Conservation (phyloP, 1,284 basidiomycete genomes). For the Xanthoconium separans region DNA sequence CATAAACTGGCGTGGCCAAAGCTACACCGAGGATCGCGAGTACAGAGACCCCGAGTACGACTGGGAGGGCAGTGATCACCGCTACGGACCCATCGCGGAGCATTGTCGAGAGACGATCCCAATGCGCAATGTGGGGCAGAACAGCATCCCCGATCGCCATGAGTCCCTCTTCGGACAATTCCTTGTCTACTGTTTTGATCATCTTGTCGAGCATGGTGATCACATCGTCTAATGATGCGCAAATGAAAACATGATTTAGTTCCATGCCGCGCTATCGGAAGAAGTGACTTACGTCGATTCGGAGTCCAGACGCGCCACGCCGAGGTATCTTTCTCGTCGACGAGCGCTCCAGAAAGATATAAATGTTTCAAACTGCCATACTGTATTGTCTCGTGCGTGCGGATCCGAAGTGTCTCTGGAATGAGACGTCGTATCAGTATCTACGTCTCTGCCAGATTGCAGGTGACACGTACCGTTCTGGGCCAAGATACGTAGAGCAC, state of each 20-base stretch:
- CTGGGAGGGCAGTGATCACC: constrained; percentile 12
- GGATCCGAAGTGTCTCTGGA: constrained; percentile 14
- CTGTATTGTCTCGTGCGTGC: not conserved
- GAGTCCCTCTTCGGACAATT: too few relatives aligned
- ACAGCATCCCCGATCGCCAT: constrained; percentile 4
- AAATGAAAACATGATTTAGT: too few relatives aligned
- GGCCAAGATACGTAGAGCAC: constrained; percentile 18
- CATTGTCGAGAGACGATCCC: constrained; percentile 10
- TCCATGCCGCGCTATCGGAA: too few relatives aligned
- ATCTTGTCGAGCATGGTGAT: too few relatives aligned
- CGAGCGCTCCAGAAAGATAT: not conserved
- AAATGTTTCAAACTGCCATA: not conserved
- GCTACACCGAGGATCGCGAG: constrained; percentile 13
- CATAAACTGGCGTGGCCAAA: constrained; percentile 9
- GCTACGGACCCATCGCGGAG: constrained; percentile 5
- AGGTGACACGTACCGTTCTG: constrained; percentile 14
- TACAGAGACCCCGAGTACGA: constrained; percentile 16
- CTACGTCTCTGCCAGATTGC: too few relatives aligned
- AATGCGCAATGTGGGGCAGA: constrained; percentile 17
- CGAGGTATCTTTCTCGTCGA: too few relatives aligned
- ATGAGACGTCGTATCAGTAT: not conserved
- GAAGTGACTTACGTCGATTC: too few relatives aligned
- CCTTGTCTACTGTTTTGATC: too few relatives aligned
- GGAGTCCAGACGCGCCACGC: too few relatives aligned
- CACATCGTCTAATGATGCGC: too few relatives aligned